A percentile compares a stretch with the other conserved stretches of the same genome.
These are phyloP conservation scores for Aspergillus vadensis DNA, from an alignment of 2,329 filamentous ascomycete genomes.

Conservation along the genomic window DNA sequence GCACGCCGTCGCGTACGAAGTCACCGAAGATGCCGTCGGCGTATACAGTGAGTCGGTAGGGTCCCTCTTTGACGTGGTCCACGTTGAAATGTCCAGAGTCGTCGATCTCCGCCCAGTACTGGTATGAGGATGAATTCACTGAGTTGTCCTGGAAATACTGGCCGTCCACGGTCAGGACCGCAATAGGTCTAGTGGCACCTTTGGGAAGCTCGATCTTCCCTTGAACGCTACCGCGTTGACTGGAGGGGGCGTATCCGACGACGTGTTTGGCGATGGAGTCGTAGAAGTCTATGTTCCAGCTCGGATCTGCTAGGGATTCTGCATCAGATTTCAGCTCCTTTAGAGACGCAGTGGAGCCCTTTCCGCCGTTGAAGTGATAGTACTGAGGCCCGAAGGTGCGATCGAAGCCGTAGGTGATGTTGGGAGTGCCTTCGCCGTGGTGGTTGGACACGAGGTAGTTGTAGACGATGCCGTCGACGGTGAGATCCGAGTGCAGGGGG, in stretches of 20 bases:
- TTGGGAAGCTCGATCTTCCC: slow-evolving; percentile 55
- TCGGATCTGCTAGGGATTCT: slow-evolving; percentile 51
- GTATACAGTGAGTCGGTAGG: slow-evolving; percentile 64
- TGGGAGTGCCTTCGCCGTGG: slow-evolving; percentile 64
- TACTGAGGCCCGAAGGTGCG: slow-evolving; percentile 66
- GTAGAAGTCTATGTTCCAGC: slow-evolving; percentile 64
- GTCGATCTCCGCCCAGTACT: slow-evolving; percentile 63
- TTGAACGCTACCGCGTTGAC: slow-evolving; percentile 54
- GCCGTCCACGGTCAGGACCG: slow-evolving; percentile 56
- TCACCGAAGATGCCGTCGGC: slow-evolving; percentile 65
- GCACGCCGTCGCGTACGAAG: slow-evolving; percentile 56
- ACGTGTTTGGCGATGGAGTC: slow-evolving; percentile 63
- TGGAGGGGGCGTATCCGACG: slow-evolving; percentile 60
- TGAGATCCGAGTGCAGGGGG: slow-evolving; percentile 63
- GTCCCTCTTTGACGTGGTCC: slow-evolving; percentile 57
- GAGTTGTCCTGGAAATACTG: slow-evolving; percentile 63
- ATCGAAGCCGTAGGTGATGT: slow-evolving; percentile 66
- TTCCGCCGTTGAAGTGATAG: slow-evolving; percentile 64
- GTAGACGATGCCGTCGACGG: slow-evolving; percentile 66
- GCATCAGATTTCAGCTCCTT: slow-evolving; percentile 58
- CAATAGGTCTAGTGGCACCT: slow-evolving; percentile 55
- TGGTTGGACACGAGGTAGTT: slow-evolving; percentile 67
- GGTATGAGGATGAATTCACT: slow-evolving; percentile 56
- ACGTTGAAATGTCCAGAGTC: slow-evolving; percentile 54
- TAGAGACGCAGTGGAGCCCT: slow-evolving; percentile 46